Percentiles rank a stretch among this genome's conserved stretches.
Evolutionary conservation across 352 stramenopile species (phyloP).

Genomic region (Pythium rhizo-oryzae): DNA sequence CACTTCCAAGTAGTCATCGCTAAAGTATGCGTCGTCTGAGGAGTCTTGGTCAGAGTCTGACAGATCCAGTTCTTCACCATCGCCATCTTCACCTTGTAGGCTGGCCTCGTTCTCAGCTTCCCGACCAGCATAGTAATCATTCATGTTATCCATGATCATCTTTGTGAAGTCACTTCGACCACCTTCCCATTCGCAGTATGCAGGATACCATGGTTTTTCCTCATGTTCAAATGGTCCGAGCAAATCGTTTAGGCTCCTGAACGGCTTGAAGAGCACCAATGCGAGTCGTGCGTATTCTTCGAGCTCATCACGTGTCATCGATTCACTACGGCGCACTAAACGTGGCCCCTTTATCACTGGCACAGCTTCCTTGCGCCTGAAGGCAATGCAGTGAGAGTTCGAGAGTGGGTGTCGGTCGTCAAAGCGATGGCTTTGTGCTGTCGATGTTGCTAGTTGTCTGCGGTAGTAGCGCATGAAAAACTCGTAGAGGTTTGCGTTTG

Average conservation of each 20-base stretch:
- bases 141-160: constrained; percentile 17
- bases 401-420: constrained; percentile 1
- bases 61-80: not conserved
- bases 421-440: not conserved
- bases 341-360: constrained; percentile 14
- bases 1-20: not conserved
- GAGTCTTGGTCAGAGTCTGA: not conserved
- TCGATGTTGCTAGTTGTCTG: not conserved
- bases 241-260: not conserved
- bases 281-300: constrained; percentile 11
- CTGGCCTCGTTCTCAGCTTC: constrained; percentile 3
- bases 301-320: constrained; percentile 4
- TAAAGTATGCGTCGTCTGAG: not conserved
- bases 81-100: not conserved
- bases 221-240: too few species aligned
- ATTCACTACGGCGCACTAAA: not conserved
- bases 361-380: constrained; percentile 5
- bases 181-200: constrained; percentile 6
- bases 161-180: constrained; percentile 1
- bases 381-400: constrained; percentile 13
- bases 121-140: constrained; percentile 17
- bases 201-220: constrained; percentile 4
- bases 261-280: constrained; percentile 25
- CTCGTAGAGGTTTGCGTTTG: not conserved
- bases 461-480: constrained; percentile 19